Evolutionary conservation across 768 basidiomycete genomes (phyloP).

Genomic region (Ramaria sp.): DNA sequence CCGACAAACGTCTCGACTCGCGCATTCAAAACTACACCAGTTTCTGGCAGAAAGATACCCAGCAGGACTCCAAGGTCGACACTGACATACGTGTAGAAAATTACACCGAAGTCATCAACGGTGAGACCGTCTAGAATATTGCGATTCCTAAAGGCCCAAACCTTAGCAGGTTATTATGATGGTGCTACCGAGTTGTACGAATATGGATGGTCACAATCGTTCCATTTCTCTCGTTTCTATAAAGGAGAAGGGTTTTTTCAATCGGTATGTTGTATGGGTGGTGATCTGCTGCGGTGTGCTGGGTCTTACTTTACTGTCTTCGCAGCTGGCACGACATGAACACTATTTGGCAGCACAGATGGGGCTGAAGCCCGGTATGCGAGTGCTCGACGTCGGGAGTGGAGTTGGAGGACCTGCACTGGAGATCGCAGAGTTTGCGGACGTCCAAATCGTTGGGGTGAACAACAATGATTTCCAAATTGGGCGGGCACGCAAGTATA

Average conservation of each 20-base stretch:
- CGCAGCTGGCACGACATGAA: slow-evolving; percentile 79
- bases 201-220: slow-evolving; percentile 83
- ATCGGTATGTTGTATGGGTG: slow-evolving; percentile 14
- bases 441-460: slow-evolving; percentile 72
- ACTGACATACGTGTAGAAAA: slow-evolving; percentile 64
- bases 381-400: slow-evolving; percentile 95
- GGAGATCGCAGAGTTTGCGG: slow-evolving; percentile 87
- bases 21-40: slow-evolving; percentile 80
- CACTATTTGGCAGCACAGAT: slow-evolving; percentile 92
- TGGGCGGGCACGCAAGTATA: slow-evolving; percentile 74
- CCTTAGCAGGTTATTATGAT: slow-evolving; percentile 79
- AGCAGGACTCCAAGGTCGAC: slow-evolving; percentile 52
- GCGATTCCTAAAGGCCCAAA: no score
- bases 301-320: no score
- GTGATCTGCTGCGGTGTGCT: neutral
- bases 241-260: slow-evolving; percentile 53
- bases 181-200: slow-evolving; percentile 94
- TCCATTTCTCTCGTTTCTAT: slow-evolving; percentile 97
- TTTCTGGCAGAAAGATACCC: slow-evolving; percentile 83
- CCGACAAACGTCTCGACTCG: slow-evolving; percentile 49
- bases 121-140: slow-evolving; percentile 40
- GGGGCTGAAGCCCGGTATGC: slow-evolving; percentile 79
- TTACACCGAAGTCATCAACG: slow-evolving; percentile 92
- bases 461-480: slow-evolving; percentile 98
- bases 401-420: slow-evolving; percentile 97